Percentiles rank a stretch among this genome's conserved stretches.
Conservation (phyloP, 345 rosid species). For the Turnera subulata region DNA sequence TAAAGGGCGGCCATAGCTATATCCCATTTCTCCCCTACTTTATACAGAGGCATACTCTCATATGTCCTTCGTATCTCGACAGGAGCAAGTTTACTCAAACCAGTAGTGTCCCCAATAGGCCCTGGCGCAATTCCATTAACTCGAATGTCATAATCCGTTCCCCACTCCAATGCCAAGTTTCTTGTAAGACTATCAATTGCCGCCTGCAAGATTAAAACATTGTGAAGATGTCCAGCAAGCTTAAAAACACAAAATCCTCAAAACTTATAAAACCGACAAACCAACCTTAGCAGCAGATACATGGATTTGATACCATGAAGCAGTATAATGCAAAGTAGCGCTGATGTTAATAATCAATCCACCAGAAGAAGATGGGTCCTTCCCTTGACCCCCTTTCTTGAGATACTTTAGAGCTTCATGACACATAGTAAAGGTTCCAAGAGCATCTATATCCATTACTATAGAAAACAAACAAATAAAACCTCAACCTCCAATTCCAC, state of each 20-base stretch:
- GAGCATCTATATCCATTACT: slow-evolving; percentile 49
- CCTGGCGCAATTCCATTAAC: slow-evolving; percentile 61
- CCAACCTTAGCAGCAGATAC: slow-evolving; percentile 52
- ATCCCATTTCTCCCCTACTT: slow-evolving; percentile 55
- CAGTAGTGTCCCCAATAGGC: slow-evolving; percentile 44
- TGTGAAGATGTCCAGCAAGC: not conserved
- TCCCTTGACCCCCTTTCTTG: slow-evolving; percentile 31
- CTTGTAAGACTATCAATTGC: slow-evolving; percentile 53
- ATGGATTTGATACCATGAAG: slow-evolving; percentile 51
- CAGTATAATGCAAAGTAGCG: slow-evolving; percentile 43
- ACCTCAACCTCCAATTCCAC: too few species aligned
- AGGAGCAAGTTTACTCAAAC: slow-evolving; percentile 42
- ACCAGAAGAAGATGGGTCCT: slow-evolving; percentile 20
- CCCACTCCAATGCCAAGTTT: slow-evolving; percentile 57
- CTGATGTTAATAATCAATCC: slow-evolving; percentile 44
- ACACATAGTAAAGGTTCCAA: slow-evolving; percentile 53
- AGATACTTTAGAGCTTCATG: slow-evolving; percentile 47
- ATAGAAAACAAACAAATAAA: slow-evolving; percentile 7
- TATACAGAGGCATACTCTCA: slow-evolving; percentile 23
- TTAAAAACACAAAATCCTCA: not conserved
- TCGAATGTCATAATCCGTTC: slow-evolving; percentile 45
- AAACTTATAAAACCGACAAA: not conserved
- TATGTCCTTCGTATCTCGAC: slow-evolving; percentile 21
- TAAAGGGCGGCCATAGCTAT: slow-evolving; percentile 51
- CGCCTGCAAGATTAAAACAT: slow-evolving; percentile 32